These are phyloP conservation scores for Thoreauomyces humboldtii DNA, from an alignment of 192 early-diverging fungal genomes.

Conservation along the genomic window DNA sequence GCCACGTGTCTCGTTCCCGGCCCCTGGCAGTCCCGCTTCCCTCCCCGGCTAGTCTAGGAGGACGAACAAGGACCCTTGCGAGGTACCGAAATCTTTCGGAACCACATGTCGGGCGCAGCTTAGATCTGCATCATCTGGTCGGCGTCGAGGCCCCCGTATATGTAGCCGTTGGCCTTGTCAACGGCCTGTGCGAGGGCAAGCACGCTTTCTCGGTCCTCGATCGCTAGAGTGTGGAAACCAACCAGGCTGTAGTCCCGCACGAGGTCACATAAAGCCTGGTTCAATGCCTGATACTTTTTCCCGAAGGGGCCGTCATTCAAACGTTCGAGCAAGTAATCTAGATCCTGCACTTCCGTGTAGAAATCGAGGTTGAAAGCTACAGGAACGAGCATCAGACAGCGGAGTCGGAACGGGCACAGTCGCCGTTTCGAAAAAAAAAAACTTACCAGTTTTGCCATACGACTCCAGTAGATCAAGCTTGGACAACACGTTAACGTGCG, in stretches of 20 bases:
- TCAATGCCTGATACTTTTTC: constrained; percentile 67
- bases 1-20: no score
- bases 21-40: no score
- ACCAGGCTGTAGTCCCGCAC: constrained; percentile 91
- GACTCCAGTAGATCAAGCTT: constrained; percentile 59
- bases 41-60: no score
- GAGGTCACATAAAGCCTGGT: constrained; percentile 81
- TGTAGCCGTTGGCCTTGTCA: constrained; percentile 89
- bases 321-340: constrained; percentile 74
- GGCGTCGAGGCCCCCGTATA: no score
- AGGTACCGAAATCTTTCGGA: no score
- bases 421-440: no score
- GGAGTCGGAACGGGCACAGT: no score
- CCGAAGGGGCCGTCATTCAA: constrained; percentile 67
- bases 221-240: constrained; percentile 83
- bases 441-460: constrained; percentile 62
- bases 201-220: constrained; percentile 84
- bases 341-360: constrained; percentile 93
- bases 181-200: constrained; percentile 71
- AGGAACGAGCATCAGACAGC: background rate
- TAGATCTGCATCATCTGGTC: no score
- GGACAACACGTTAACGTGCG: constrained; percentile 55
- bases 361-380: constrained; percentile 86
- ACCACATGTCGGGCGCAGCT: no score
- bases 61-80: no score